A percentile compares a stretch with the other conserved stretches of the same genome.
These are phyloP conservation scores for Naganishia friedmannii DNA, from an alignment of 768 basidiomycete genomes.

Conservation along the genomic window DNA sequence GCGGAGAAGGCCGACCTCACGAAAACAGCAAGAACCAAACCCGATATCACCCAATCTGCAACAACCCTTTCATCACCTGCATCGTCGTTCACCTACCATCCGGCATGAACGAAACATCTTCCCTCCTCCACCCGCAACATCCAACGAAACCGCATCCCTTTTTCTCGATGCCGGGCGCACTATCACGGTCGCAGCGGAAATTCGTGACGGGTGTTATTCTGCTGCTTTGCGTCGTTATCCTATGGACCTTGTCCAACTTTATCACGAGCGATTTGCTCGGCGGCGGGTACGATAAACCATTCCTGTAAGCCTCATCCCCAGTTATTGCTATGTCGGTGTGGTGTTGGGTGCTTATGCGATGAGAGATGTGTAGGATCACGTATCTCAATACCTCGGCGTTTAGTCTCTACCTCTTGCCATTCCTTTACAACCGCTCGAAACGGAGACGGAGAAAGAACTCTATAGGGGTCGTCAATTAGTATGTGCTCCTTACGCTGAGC, in stretches of 20 bases:
- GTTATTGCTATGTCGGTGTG: too few relatives aligned
- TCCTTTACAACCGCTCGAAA: conserved; percentile 52
- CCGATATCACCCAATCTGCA: neutral
- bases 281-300: conserved; percentile 83
- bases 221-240: conserved; percentile 46
- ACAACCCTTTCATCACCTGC: too few relatives aligned
- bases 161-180: conserved; percentile 5
- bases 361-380: conserved; percentile 61
- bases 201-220: conserved; percentile 44
- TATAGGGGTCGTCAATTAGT: conserved; percentile 28
- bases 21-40: neutral
- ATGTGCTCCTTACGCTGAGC: neutral
- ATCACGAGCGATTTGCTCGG: conserved; percentile 61
- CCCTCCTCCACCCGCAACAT: neutral
- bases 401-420: conserved; percentile 72
- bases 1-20: neutral
- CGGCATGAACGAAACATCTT: conserved; percentile 6
- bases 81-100: neutral
- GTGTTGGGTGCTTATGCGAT: neutral
- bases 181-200: conserved; percentile 23
- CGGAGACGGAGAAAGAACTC: conserved; percentile 35
- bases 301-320: conserved; percentile 61
- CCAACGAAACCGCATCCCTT: neutral
- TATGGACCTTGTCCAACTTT: conserved; percentile 88
- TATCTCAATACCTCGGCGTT: conserved; percentile 92